Evolutionary conservation across 805 yeast genomes (phyloP), one percentile per base, ranked within the genome.

Genomic region (Cyberlindnera euphorbiae): DNA sequence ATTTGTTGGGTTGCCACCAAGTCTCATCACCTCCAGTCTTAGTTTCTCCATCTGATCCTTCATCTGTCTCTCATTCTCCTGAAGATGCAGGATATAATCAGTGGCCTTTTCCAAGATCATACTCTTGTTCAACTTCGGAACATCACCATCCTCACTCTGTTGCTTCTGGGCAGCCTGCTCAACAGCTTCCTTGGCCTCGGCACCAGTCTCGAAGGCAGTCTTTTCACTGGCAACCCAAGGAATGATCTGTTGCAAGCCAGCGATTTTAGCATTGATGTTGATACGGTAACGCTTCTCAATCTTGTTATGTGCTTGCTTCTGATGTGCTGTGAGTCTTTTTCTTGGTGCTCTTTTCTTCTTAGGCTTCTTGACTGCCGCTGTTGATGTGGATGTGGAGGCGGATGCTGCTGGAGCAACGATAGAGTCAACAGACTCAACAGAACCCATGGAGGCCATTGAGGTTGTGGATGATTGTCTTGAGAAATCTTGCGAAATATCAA

Each of bases 281-380:
- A 78, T 79, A 54, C 87, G 64, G 56, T 81, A 80, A 41, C 79
- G 71, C 53, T 80, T 77, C 52, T 81, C 88, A 44, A 81, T 78
- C 57, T 75, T 76, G 60, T 80, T 80, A 53, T 81, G 89, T 0
- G 85, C 85, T 49, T 75, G 75, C 47, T 79, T 77, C 58, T 80
- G 87, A 46, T 69, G 67, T 6, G 66, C 65, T 8, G 80, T 73
- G 36, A 75, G 55, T 56, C 77, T 66, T 58, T 75, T 75, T 53
- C 79, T 60, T 30, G 73, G 72, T 11, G 74, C 69, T 53, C 75
- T 64, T 54, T 63, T 68, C 61, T 62, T 63, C 52, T 62, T 62
- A 27, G 56, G 54, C 40, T 59, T 58, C 33, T 42, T 44, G 10
- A 45, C 28, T 5, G 37, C 24, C 15, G 36, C 13, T 9, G 37